Base-by-base conservation (phyloP, 2,329 filamentous ascomycete genomes). In the Daldinia eschscholtzii region DNA sequence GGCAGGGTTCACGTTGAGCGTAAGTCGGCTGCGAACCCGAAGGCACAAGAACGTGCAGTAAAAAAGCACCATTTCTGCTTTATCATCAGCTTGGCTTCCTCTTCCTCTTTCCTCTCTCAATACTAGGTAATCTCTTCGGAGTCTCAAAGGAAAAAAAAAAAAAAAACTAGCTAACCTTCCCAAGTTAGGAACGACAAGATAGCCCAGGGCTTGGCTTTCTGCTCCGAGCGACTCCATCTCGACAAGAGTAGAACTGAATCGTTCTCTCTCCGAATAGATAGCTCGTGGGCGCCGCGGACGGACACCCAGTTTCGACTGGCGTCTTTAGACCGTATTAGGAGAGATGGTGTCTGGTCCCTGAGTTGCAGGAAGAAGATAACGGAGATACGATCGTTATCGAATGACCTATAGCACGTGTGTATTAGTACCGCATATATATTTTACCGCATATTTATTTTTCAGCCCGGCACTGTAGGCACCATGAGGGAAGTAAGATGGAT, bases 31-130 rank as follows among this genome's bases (percentile, higher is more conserved):
- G 1, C 83, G 81, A 13, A 82, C 81, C 73, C 89, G 90, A 61
- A 90, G 81, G 1, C 84, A 83, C 15, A 88, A 77, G 71, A 90
- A 89, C 0, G 85, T 83, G 71, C 83, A 87, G 72, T 89, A 86
- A 70, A 89, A 86, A 0, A 90, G 80, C 1, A 88, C 85, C 78
- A 90, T 82, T 76, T 89, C 88, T 89, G 59, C 4, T 37, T 39
- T 2, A 41, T 73, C 73, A 61, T 72, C 28, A 73, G 70, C 57
- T 42, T 15, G 4, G 10, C 6, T 35, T 39, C 12, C 41, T 53
- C 10, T 35, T 35, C 6, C n/a, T n/a, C n/a, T n/a, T n/a, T 35
- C 3, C 9, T 2, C 7, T 4, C 53, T 39, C 13, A 28, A 13
- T 30, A 9, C 6, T 9, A 9, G 6, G 6, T 44, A 4, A 15